Base-by-base conservation (phyloP, 768 basidiomycete species). In the Mycena indigotica region DNA sequence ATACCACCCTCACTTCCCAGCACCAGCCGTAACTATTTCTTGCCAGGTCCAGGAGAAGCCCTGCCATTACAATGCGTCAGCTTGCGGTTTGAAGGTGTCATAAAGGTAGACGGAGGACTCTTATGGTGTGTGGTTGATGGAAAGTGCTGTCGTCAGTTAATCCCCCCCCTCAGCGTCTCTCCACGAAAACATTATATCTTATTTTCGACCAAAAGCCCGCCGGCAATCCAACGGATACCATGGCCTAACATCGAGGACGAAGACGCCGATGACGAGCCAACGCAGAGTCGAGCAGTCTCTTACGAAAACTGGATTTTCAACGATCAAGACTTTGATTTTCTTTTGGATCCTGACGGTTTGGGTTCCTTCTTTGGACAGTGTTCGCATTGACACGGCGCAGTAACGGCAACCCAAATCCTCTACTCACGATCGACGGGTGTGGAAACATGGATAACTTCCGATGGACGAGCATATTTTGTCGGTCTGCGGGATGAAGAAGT, bases 391-490 rank as follows among this genome's bases (percentile, higher is more conserved):
- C 46, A 35, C 10, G 17, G 17, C 32, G 16, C 61, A 92, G 91
- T 91, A 8, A 77, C 78, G n/a, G 79, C 93, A n/a, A 70, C 71
- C 10, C 77, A 84, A 53, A 86, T 94, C n/a, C 66, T 79, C 24
- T 75, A 84, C 65, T 83, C 84, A 38, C 79, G 82, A 53, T 66
- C 74, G 3, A 81, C 83, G 23, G 83, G 84, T 23, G 81, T 85
- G 13, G 92, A 93, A 71, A 84, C 84, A 0, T 94, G 92, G 92
- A 81, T 91, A 46, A 91, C 91, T 2, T 91, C 89, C 5, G 92
- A 94, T 60, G 92, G 92, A 35, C 75, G 91, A 65, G 89, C 82
- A 10, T 94, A 94, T 67, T 82, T 92, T 60, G 90, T 91, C 5
- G 84, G 83, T 56, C 73, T 92, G 23, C 75, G 76, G 49, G 84